A percentile compares a stretch with the other conserved stretches of the same genome.
These are phyloP conservation scores for Musa itinerans DNA, from an alignment of 176 grass and related monocot species.

Conservation along the genomic window DNA sequence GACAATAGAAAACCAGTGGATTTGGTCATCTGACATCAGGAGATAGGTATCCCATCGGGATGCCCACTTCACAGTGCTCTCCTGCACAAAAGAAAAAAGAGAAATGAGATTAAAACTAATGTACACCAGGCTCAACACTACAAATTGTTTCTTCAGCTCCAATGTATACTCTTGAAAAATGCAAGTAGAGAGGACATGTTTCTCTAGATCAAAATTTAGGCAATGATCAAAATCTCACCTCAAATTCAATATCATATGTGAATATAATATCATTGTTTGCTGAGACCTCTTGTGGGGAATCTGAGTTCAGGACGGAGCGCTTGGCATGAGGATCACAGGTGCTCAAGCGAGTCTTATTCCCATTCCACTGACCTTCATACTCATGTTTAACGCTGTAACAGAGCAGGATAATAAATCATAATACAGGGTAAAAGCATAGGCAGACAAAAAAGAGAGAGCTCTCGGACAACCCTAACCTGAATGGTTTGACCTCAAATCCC, in stretches of 20 bases:
- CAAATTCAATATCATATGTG: constrained; percentile 9
- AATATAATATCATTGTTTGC: constrained; percentile 9
- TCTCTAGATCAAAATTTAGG: not conserved
- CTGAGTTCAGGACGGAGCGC: not conserved
- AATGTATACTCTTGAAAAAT: not conserved
- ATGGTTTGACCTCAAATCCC: constrained; percentile 20
- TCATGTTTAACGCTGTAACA: not conserved
- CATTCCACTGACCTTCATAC: constrained; percentile 1
- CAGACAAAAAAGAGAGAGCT: not conserved
- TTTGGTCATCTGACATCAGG: constrained; percentile 7
- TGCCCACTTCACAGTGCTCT: constrained; percentile 8
- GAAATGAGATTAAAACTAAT: too few species aligned
- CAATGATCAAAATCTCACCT: not conserved
- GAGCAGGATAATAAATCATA: not conserved
- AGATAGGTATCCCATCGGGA: constrained; percentile 9
- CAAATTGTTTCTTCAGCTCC: not conserved
- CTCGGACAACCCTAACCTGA: not conserved
- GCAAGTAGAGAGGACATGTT: not conserved
- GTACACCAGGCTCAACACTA: not conserved
- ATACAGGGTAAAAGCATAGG: not conserved
- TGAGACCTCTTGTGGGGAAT: not conserved
- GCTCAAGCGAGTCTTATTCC: not conserved
- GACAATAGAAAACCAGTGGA: constrained; percentile 11
- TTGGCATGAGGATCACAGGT: constrained; percentile 6
- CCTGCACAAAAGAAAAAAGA: not conserved